Conservation (phyloP, 768 basidiomycete species). For the Lactifluus piperatus region DNA sequence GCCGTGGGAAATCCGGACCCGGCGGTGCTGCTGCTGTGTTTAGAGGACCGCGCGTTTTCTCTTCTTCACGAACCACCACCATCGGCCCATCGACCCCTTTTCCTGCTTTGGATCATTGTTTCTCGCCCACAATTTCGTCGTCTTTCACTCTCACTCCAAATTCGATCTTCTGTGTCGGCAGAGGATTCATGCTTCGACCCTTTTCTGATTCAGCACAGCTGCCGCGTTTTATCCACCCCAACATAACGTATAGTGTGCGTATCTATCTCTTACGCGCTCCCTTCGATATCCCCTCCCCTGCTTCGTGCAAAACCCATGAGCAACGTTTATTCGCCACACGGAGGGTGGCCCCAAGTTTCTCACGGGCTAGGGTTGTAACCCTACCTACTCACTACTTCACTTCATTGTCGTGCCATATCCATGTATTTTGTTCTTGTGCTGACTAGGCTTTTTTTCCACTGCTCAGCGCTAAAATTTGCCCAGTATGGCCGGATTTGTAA, state of each 20-base stretch:
- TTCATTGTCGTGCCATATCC: slow-evolving; percentile 19
- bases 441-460: neutral
- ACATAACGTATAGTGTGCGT: slow-evolving; percentile 33
- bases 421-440: neutral
- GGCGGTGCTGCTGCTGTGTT: too few species aligned
- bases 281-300: slow-evolving; percentile 32
- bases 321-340: too few species aligned
- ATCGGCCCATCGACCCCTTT: slow-evolving; percentile 6
- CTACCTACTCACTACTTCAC: neutral
- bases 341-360: neutral
- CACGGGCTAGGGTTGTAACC: neutral
- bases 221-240: slow-evolving; percentile 42
- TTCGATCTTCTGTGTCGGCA: slow-evolving; percentile 57
- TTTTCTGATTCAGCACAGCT: slow-evolving; percentile 63
- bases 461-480: slow-evolving; percentile 54
- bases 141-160: slow-evolving; percentile 35
- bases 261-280: slow-evolving; percentile 33
- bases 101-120: slow-evolving; percentile 12
- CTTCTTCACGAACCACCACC: slow-evolving; percentile 1
- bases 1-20: too few species aligned
- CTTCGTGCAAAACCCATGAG: neutral
- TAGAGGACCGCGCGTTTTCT: slow-evolving; percentile 1
- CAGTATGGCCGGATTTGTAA: slow-evolving; percentile 87
- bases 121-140: slow-evolving; percentile 56
- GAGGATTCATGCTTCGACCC: slow-evolving; percentile 92